Evolutionary conservation across 345 rosid genomes (phyloP).

Genomic region (Eutrema japonicum): DNA sequence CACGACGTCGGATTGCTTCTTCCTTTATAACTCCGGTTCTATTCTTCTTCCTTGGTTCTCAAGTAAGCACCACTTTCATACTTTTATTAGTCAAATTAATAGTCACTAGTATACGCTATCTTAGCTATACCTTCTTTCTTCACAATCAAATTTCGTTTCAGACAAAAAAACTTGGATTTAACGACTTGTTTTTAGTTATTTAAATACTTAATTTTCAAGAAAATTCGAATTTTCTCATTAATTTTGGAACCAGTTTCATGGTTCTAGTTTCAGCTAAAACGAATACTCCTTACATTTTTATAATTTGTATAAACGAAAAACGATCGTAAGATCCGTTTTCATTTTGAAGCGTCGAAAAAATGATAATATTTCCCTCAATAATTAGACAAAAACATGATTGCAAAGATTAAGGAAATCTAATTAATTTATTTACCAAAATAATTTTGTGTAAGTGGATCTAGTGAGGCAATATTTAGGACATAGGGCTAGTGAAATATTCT

Average conservation of each 20-base stretch:
- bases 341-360: background rate
- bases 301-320: background rate
- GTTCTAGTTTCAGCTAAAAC: background rate
- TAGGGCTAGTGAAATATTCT: background rate
- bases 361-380: too few relatives aligned
- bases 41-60: conserved; percentile 34
- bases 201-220: background rate
- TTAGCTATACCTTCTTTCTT: background rate
- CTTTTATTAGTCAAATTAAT: background rate
- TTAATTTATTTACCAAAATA: background rate
- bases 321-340: too few relatives aligned
- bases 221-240: background rate
- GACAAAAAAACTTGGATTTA: background rate
- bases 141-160: background rate
- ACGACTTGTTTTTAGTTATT: background rate
- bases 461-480: background rate
- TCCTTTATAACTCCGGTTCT: conserved; percentile 44
- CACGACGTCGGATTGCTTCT: conserved; percentile 66
- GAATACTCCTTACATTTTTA: background rate
- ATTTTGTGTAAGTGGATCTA: background rate
- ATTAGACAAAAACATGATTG: background rate
- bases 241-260: background rate
- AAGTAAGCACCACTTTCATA: conserved; percentile 32
- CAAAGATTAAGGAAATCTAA: background rate
- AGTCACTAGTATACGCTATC: background rate